phyloP scores from a whole-genome alignment of 2,329 filamentous ascomycete genomes.

The Ophiostoma populinum region DNA sequence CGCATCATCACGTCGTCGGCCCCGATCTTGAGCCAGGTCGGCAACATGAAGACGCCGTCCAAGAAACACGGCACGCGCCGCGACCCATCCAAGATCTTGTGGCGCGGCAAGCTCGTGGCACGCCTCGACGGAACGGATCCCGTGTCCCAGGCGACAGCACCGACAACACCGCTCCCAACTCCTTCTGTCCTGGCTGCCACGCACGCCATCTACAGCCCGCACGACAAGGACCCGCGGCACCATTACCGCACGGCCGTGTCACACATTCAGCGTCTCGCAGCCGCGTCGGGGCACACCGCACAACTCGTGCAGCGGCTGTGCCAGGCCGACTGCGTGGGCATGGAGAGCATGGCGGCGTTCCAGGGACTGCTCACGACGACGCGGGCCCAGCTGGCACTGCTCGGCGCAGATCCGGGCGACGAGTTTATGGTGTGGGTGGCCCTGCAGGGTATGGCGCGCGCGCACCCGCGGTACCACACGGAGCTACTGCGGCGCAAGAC shows the following conservation, averaged over 20 bases:
- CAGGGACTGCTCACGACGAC: slow-evolving; percentile 7
- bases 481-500: slow-evolving; percentile 3
- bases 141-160: background rate
- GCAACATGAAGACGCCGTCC: background rate
- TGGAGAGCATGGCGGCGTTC: slow-evolving; percentile 10
- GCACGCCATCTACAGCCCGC: background rate
- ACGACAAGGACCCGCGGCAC: slow-evolving; percentile 4
- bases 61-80: too few relatives aligned
- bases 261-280: slow-evolving; percentile 6
- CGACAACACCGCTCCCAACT: background rate
- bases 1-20: slow-evolving; percentile 7
- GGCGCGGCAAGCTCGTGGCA: too few relatives aligned
- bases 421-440: slow-evolving; percentile 8
- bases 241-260: slow-evolving; percentile 8
- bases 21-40: background rate
- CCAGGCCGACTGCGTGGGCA: slow-evolving; percentile 5
- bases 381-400: slow-evolving; percentile 6
- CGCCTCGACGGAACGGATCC: too few relatives aligned
- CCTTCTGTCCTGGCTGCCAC: background rate
- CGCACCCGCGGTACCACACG: slow-evolving; percentile 5
- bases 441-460: slow-evolving; percentile 5
- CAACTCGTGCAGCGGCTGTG: slow-evolving; percentile 6
- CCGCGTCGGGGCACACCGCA: slow-evolving; percentile 5
- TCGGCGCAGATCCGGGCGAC: slow-evolving; percentile 9
- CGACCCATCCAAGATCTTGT: too few relatives aligned